Evolutionary conservation across 1,284 basidiomycete species (phyloP).

Genomic region (Athelia psychrophila): DNA sequence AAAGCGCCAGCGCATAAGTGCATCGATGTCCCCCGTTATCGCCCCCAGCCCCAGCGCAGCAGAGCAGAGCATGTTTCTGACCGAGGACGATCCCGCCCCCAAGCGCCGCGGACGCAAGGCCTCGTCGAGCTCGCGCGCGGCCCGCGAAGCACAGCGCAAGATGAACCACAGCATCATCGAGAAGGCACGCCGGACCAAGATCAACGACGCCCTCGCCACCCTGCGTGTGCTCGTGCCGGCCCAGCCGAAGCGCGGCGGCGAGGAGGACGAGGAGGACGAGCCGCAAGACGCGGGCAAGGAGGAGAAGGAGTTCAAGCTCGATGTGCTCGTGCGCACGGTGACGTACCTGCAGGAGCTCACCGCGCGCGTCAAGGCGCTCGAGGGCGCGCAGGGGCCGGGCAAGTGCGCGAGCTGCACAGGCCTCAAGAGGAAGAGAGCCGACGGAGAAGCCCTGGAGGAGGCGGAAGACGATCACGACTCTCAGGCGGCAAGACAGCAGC

Average conservation of each 20-base stretch:
- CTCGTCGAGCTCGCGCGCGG: constrained; percentile 62
- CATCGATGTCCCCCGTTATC: constrained; percentile 13
- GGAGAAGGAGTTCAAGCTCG: constrained; percentile 77
- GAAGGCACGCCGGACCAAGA: constrained; percentile 79
- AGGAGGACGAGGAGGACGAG: constrained; percentile 14
- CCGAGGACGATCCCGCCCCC: constrained; percentile 17
- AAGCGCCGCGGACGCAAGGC: constrained; percentile 69
- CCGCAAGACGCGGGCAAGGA: constrained; percentile 29
- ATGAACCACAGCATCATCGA: constrained; percentile 84
- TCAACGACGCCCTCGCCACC: constrained; percentile 73
- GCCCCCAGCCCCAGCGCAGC: constrained; percentile 14
- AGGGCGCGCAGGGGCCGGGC: constrained; percentile 24
- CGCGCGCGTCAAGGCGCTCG: constrained; percentile 41
- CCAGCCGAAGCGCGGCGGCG: constrained; percentile 25
- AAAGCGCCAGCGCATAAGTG: constrained; percentile 39
- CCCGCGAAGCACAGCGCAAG: constrained; percentile 74
- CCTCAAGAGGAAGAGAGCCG: constrained; percentile 3
- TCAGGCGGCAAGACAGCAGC: neutral
- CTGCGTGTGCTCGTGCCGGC: constrained; percentile 63
- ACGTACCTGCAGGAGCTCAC: constrained; percentile 65
- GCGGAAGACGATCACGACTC: neutral
- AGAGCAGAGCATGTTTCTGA: constrained; percentile 6
- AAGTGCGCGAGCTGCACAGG: constrained; percentile 5
- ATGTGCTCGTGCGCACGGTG: constrained; percentile 74
- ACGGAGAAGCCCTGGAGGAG: neutral